Conservation (phyloP, 805 yeast species). For the Wickerhamiella kurtzmanii region DNA sequence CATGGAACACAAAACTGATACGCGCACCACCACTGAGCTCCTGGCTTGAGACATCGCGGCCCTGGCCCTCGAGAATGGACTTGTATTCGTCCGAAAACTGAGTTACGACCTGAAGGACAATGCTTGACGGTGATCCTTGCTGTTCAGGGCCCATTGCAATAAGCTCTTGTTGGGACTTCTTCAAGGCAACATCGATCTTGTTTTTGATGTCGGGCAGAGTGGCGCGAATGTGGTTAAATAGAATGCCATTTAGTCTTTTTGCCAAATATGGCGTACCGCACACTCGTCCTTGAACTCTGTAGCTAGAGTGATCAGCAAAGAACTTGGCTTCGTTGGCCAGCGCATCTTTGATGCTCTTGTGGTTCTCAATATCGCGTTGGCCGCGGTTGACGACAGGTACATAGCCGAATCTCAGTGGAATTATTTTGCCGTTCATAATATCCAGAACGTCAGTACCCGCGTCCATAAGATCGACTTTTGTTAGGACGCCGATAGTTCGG, state of each 20-base stretch:
- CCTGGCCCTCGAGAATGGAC: slow-evolving; percentile 84
- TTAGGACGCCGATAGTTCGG: slow-evolving; percentile 92
- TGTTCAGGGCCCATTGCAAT: slow-evolving; percentile 61
- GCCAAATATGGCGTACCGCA: slow-evolving; percentile 99
- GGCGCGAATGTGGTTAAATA: slow-evolving; percentile 78
- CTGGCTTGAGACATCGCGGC: slow-evolving; percentile 72
- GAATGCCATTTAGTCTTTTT: slow-evolving; percentile 73
- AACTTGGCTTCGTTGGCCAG: slow-evolving; percentile 64
- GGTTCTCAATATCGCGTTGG: slow-evolving; percentile 83
- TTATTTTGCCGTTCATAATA: slow-evolving; percentile 86
- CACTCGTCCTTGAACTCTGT: slow-evolving; percentile 82
- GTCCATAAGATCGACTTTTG: slow-evolving; percentile 95
- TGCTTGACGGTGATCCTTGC: slow-evolving; percentile 57
- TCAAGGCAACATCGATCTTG: slow-evolving; percentile 71
- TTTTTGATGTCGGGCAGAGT: slow-evolving; percentile 87
- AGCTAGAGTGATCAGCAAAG: slow-evolving; percentile 82
- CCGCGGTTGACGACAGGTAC: slow-evolving; percentile 96
- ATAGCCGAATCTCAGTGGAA: slow-evolving; percentile 88
- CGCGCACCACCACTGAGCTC: slow-evolving; percentile 98
- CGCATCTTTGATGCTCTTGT: slow-evolving; percentile 81
- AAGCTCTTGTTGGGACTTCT: slow-evolving; percentile 74
- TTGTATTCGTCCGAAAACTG: slow-evolving; percentile 84
- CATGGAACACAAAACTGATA: slow-evolving; percentile 92
- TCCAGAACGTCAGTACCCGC: slow-evolving; percentile 95
- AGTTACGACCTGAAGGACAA: slow-evolving; percentile 81